Conservation (phyloP, 129 eudicot species). For the Saposhnikovia divaricata region DNA sequence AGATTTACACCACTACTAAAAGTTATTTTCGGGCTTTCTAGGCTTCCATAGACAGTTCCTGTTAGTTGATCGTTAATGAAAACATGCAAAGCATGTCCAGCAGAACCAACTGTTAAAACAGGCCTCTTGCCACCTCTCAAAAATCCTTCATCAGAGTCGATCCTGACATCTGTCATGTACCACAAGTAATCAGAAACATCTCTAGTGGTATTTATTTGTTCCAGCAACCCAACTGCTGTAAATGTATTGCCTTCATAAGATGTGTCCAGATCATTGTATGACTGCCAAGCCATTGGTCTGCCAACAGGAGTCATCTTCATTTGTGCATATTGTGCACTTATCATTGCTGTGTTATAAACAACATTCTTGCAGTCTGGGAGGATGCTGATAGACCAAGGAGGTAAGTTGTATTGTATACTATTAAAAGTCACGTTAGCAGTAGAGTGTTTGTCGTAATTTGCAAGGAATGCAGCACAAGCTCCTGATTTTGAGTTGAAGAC, state of each 20-base stretch:
- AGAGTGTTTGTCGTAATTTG: constrained; percentile 47
- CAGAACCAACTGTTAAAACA: constrained; percentile 62
- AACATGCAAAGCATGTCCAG: constrained; percentile 86
- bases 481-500: constrained; percentile 34
- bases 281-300: constrained; percentile 55
- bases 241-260: constrained; percentile 44
- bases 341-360: constrained; percentile 77
- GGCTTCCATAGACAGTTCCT: constrained; percentile 54
- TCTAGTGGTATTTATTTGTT: constrained; percentile 65
- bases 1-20: constrained; percentile 39
- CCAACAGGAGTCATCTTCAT: constrained; percentile 48
- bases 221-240: constrained; percentile 47
- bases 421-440: constrained; percentile 40
- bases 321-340: constrained; percentile 27
- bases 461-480: constrained; percentile 79
- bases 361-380: constrained; percentile 86
- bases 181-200: constrained; percentile 84
- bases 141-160: constrained; percentile 58
- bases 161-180: constrained; percentile 49
- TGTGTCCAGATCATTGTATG: constrained; percentile 56
- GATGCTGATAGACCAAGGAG: constrained; percentile 91
- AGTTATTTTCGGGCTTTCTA: constrained; percentile 32
- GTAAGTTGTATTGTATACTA: constrained; percentile 46
- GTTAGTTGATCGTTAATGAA: constrained; percentile 56
- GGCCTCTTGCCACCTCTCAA: constrained; percentile 62